Conservation (phyloP, 2,329 filamentous ascomycete species). For the Diatrype stigma region DNA sequence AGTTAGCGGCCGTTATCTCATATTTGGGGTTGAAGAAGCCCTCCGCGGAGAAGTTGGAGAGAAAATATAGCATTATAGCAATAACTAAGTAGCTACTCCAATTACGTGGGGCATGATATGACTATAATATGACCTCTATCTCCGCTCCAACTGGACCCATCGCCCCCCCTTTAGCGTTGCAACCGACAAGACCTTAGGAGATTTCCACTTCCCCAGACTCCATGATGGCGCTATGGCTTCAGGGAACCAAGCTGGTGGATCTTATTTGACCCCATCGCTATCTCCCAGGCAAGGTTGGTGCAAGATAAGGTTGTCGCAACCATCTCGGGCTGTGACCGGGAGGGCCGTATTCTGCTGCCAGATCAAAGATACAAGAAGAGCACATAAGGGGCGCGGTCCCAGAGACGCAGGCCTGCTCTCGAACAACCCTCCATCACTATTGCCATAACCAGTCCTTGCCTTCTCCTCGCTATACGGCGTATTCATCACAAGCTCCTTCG, state of each 20-base stretch:
- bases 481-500: background rate
- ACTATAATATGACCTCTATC: background rate
- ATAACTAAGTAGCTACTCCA: background rate
- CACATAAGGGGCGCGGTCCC: background rate
- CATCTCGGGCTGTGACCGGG: background rate
- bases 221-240: background rate
- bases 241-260: background rate
- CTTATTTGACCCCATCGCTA: constrained; percentile 1
- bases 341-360: background rate
- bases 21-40: background rate
- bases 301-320: background rate
- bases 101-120: background rate
- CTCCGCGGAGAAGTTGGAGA: background rate
- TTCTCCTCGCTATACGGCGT: background rate
- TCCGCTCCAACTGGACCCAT: background rate
- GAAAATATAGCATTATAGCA: background rate
- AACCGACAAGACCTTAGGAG: background rate
- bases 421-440: background rate
- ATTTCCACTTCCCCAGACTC: constrained; percentile 3
- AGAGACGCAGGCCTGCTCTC: background rate
- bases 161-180: background rate
- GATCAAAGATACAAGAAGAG: background rate
- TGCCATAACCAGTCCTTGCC: no score
- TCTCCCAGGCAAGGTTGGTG: background rate
- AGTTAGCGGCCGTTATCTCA: background rate